Evolutionary conservation across 1,139 yeast genomes (phyloP).

Genomic region (Lodderomyces orthopsilosis): DNA sequence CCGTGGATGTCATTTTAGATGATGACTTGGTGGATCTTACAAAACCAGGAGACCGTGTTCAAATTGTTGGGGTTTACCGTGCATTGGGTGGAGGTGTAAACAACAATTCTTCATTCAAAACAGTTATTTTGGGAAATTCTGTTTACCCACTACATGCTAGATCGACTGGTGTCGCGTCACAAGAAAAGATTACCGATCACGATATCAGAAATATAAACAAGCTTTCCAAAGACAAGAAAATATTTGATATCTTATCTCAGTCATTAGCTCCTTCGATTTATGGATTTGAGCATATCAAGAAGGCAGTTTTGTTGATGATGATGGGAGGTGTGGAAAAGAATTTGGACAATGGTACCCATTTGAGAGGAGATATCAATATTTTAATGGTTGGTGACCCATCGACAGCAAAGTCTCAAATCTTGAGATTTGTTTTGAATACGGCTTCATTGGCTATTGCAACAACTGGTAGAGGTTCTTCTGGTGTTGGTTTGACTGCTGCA

Average conservation of each 20-base stretch:
- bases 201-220: slow-evolving; percentile 87
- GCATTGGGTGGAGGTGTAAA: slow-evolving; percentile 83
- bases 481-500: slow-evolving; percentile 99
- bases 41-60: slow-evolving; percentile 96
- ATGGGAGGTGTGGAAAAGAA: slow-evolving; percentile 95
- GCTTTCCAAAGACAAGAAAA: slow-evolving; percentile 61
- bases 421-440: slow-evolving; percentile 89
- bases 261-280: slow-evolving; percentile 95
- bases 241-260: slow-evolving; percentile 76
- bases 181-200: slow-evolving; percentile 70
- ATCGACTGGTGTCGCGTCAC: slow-evolving; percentile 80
- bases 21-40: slow-evolving; percentile 91
- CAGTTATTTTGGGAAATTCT: slow-evolving; percentile 82
- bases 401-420: slow-evolving; percentile 94
- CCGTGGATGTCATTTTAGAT: slow-evolving; percentile 85
- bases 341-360: slow-evolving; percentile 91
- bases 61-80: slow-evolving; percentile 90
- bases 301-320: slow-evolving; percentile 86
- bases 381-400: slow-evolving; percentile 99
- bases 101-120: slow-evolving; percentile 66
- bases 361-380: slow-evolving; percentile 95
- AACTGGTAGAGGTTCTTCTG: slow-evolving; percentile 98
- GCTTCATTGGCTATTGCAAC: slow-evolving; percentile 97
- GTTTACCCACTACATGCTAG: slow-evolving; percentile 86
- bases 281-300: slow-evolving; percentile 88